These are phyloP conservation scores for Astragalus glycyphyllos DNA, from an alignment of 306 rosid genomes.

Conservation along the genomic window DNA sequence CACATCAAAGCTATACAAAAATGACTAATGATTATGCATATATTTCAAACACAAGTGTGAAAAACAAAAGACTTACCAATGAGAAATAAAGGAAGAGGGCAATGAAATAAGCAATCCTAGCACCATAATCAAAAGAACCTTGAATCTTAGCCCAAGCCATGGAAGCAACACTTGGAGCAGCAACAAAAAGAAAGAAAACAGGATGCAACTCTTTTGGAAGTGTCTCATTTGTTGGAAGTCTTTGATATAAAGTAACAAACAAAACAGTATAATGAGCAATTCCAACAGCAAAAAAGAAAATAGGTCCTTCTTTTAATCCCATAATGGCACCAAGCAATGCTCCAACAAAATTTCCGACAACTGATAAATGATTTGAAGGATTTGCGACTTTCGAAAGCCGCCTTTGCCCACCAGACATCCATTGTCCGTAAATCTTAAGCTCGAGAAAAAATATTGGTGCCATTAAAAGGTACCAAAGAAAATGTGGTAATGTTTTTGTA, in stretches of 20 bases:
- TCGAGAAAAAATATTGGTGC: constrained; percentile 74
- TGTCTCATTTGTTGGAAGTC: constrained; percentile 86
- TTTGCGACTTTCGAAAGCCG: constrained; percentile 90
- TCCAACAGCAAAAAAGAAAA: constrained; percentile 89
- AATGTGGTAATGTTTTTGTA: constrained; percentile 48
- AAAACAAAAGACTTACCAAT: constrained; percentile 54
- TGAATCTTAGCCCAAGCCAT: constrained; percentile 91
- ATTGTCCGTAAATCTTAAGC: constrained; percentile 93
- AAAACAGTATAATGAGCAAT: constrained; percentile 80
- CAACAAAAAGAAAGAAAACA: constrained; percentile 89
- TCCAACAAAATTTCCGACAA: constrained; percentile 92
- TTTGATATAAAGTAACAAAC: constrained; percentile 91
- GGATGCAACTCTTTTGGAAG: constrained; percentile 95
- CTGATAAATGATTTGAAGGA: constrained; percentile 81
- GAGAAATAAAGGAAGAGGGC: constrained; percentile 90
- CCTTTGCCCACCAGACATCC: constrained; percentile 96
- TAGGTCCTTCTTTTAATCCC: constrained; percentile 91
- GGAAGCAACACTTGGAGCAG: constrained; percentile 96
- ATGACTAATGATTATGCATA: not conserved
- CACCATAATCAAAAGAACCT: constrained; percentile 77
- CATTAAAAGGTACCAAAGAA: constrained; percentile 88
- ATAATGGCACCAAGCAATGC: constrained; percentile 84
- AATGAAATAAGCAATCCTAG: constrained; percentile 78
- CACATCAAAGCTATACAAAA: not conserved
- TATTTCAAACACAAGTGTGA: not conserved